These are phyloP conservation scores for Podosphaera fusca DNA, from an alignment of 2,329 filamentous ascomycete genomes.

Conservation along the genomic window DNA sequence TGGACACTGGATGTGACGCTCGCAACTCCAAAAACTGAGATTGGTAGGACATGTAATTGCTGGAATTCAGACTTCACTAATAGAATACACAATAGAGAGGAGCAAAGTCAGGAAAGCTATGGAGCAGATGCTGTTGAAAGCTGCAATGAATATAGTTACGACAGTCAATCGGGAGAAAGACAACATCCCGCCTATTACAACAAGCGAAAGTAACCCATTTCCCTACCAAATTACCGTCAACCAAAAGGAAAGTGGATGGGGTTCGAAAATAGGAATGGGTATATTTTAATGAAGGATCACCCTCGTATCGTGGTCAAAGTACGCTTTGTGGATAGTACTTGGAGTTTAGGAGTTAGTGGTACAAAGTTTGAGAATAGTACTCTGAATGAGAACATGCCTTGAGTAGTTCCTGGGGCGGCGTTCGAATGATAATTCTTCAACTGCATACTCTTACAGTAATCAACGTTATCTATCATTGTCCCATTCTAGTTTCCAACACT, in stretches of 20 bases:
- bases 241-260: conserved; percentile 59
- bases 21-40: conserved; percentile 70
- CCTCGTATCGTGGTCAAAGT: not conserved
- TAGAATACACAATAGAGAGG: conserved; percentile 33
- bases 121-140: conserved; percentile 70
- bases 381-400: too few species aligned
- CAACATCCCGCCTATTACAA: conserved; percentile 92
- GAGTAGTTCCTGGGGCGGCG: too few species aligned
- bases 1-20: conserved; percentile 92
- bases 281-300: conserved; percentile 19
- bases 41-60: conserved; percentile 31
- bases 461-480: too few species aligned
- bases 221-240: conserved; percentile 85
- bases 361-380: too few species aligned
- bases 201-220: conserved; percentile 77
- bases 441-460: too few species aligned
- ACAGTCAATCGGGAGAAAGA: conserved; percentile 77
- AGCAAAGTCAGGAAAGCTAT: conserved; percentile 76
- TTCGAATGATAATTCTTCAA: too few species aligned
- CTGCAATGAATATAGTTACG: conserved; percentile 72
- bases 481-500: too few species aligned
- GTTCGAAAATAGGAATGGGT: conserved; percentile 40
- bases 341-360: conserved; percentile 7
- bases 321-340: not conserved
- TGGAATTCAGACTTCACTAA: conserved; percentile 1